Percentiles rank a stretch among this genome's conserved stretches.
Conservation (phyloP, 148 eudicot species). For the Rhododendron ferrugineum region DNA sequence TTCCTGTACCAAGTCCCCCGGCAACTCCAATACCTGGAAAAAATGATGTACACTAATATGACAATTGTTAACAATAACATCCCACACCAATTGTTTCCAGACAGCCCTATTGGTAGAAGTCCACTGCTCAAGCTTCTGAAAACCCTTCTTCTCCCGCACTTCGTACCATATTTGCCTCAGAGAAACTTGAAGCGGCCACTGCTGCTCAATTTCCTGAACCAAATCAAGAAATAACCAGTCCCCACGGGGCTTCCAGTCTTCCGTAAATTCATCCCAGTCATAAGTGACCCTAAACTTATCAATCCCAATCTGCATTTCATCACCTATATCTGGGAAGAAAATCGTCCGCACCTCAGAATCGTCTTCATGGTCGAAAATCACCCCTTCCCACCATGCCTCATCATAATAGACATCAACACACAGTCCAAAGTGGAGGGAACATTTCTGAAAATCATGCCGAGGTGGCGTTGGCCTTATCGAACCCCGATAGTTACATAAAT, state of each 20-base stretch:
- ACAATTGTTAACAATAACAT: conserved; percentile 39
- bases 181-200: conserved; percentile 50
- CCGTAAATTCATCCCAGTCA: conserved; percentile 70
- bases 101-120: conserved; percentile 26
- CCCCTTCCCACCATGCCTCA: conserved; percentile 99
- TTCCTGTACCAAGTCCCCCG: conserved; percentile 23
- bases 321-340: conserved; percentile 92
- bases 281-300: conserved; percentile 40
- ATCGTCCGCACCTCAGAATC: conserved; percentile 35
- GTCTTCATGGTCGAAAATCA: conserved; percentile 52
- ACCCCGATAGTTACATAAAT: conserved; percentile 23
- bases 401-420: conserved; percentile 67
- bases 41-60: conserved; percentile 35
- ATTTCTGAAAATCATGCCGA: not conserved
- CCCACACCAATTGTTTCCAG: conserved; percentile 46
- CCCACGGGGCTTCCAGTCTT: conserved; percentile 60
- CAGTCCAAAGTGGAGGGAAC: conserved; percentile 43
- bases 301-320: conserved; percentile 29
- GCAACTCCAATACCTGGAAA: conserved; percentile 16
- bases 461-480: conserved; percentile 60
- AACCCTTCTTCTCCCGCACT: conserved; percentile 40
- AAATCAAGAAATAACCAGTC: conserved; percentile 75
- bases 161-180: conserved; percentile 88
- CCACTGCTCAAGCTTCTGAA: conserved; percentile 55
- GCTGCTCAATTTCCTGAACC: conserved; percentile 35